These are phyloP conservation scores for Colletotrichum sp. DNA, from an alignment of 2,329 filamentous ascomycete genomes.

Conservation along the genomic window DNA sequence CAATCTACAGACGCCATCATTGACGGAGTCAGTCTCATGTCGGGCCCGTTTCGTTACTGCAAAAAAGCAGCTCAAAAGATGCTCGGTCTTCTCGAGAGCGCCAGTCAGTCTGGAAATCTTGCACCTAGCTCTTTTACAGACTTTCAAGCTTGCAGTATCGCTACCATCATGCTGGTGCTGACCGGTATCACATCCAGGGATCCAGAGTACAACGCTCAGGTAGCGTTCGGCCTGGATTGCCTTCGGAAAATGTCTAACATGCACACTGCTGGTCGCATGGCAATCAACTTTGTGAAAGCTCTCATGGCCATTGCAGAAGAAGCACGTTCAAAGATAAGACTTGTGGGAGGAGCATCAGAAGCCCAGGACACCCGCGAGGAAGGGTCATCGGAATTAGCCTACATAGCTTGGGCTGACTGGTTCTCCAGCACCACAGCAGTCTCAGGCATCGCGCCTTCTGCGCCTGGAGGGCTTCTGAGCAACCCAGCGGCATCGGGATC, in stretches of 20 bases:
- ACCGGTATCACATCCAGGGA: slow-evolving; percentile 37
- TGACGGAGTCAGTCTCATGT: neutral
- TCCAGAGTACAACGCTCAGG: slow-evolving; percentile 29
- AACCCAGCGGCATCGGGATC: neutral
- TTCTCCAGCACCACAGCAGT: neutral
- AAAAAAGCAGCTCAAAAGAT: slow-evolving; percentile 34
- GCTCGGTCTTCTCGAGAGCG: slow-evolving; percentile 32
- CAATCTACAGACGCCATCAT: neutral
- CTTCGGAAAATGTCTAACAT: slow-evolving; percentile 36
- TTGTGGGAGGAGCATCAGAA: neutral
- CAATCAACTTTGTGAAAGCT: slow-evolving; percentile 27
- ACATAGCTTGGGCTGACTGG: slow-evolving; percentile 25
- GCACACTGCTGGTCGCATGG: slow-evolving; percentile 29
- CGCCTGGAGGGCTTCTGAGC: neutral
- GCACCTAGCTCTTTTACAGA: slow-evolving; percentile 41
- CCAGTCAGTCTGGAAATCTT: slow-evolving; percentile 30
- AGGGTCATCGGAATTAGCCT: slow-evolving; percentile 1
- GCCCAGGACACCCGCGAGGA: neutral
- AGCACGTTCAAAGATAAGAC: slow-evolving; percentile 19
- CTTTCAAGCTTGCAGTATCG: slow-evolving; percentile 43
- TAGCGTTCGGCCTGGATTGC: slow-evolving; percentile 33
- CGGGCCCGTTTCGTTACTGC: slow-evolving; percentile 22
- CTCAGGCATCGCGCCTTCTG: neutral
- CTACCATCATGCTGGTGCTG: slow-evolving; percentile 37
- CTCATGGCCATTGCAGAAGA: slow-evolving; percentile 26